These are phyloP conservation scores for Thielaviopsis populi DNA, from an alignment of 2,329 filamentous ascomycete species.

Conservation along the genomic window DNA sequence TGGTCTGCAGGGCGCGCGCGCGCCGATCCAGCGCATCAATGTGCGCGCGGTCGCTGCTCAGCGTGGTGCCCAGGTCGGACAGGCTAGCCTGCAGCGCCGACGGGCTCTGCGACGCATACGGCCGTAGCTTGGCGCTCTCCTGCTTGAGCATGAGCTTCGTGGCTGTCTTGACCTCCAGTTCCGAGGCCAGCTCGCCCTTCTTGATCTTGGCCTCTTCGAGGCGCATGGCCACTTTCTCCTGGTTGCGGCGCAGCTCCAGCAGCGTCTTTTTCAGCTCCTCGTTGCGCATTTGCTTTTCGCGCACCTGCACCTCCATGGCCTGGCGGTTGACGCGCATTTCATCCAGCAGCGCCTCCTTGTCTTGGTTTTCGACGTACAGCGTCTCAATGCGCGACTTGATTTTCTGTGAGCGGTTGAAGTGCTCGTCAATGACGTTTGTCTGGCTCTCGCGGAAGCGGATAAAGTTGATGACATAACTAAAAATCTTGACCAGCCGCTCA, in stretches of 20 bases:
- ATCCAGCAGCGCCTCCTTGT: conserved; percentile 63
- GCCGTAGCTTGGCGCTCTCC: conserved; percentile 76
- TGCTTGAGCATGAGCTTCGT: conserved; percentile 57
- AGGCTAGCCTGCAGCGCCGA: conserved; percentile 68
- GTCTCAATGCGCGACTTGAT: conserved; percentile 80
- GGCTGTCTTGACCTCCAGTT: conserved; percentile 57
- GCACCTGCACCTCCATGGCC: conserved; percentile 65
- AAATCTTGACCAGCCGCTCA: conserved; percentile 81
- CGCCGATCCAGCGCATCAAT: conserved; percentile 80
- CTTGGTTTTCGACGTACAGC: conserved; percentile 72
- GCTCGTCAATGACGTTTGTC: conserved; percentile 74
- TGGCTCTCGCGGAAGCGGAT: conserved; percentile 92
- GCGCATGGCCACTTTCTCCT: conserved; percentile 68
- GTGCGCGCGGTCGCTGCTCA: conserved; percentile 63
- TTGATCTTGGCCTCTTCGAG: conserved; percentile 71
- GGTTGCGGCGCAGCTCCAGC: conserved; percentile 63
- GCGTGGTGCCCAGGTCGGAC: conserved; percentile 63
- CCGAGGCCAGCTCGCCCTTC: conserved; percentile 58
- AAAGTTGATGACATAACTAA: conserved; percentile 98
- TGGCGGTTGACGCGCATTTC: conserved; percentile 69
- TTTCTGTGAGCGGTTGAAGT: conserved; percentile 79
- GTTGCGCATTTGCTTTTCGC: conserved; percentile 72
- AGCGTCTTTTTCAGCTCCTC: conserved; percentile 73
- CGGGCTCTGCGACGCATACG: conserved; percentile 83
- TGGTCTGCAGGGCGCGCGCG: conserved; percentile 80